Evolutionary conservation across 2,329 filamentous ascomycete species (phyloP), one percentile per base, ranked within the genome.

Genomic region (Monosporascus sp.): DNA sequence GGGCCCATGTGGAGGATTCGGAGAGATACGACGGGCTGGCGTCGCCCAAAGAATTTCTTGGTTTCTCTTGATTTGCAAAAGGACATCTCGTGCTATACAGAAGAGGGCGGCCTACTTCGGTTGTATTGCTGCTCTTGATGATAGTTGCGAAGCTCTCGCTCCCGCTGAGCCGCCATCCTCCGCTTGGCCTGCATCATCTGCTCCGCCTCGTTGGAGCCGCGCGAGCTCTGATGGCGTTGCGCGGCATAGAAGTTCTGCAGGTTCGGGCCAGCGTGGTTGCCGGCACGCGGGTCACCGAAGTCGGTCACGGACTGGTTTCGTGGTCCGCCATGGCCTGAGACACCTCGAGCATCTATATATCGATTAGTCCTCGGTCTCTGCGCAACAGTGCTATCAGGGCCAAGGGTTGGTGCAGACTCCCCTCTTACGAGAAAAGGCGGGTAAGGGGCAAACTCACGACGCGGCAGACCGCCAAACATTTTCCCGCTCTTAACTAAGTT

Each of bases 41-140:
- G 60, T 59, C 60, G 60, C 54, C 58, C 60, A 61, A 63, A 62
- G 59, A 65, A 67, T 66, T 63, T 68, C 64, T 74, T 66, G 67
- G 67, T 65, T 62, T 52, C 57, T 59, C 63, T 67, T 63, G 60
- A 60, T 61, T 69, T 71, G 68, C 66, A 67, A 67, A 35, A 67
- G 69, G 65, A 71, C 70, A 66, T 64, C 57, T 73, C 74, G 74
- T 77, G 82, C 82, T 86, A 88, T 83, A 82, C 81, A 83, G 82
- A 80, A 81, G 82, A 83, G 83, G 85, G 82, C 74, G 85, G 85
- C 88, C 85, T 90, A 97, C 94, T 97, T 90, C 93, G 87, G 81
- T 97, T 96, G 78, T 96, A 97, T 85, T 99, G 94, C 84, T 99
- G 94, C 84, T 99, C 94, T 78, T 97, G 95, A 78, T 99, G 94